Evolutionary conservation across 805 yeast genomes (phyloP).

Genomic region (Ogataea salicorniae): DNA sequence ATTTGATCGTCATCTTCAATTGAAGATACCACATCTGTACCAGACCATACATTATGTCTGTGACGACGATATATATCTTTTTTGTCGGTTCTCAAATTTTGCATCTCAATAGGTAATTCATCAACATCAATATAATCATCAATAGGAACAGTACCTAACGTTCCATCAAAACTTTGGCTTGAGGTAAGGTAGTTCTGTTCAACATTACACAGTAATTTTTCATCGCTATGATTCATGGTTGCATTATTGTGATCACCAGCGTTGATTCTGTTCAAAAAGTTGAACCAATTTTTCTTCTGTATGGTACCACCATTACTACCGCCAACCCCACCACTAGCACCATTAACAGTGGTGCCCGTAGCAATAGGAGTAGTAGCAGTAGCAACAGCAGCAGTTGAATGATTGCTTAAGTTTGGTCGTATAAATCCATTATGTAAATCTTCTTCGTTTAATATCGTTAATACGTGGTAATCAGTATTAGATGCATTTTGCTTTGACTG

Average conservation of each 20-base stretch:
- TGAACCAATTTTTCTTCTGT: slow-evolving; percentile 1
- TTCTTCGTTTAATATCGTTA: slow-evolving; percentile 18
- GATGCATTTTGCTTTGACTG: not conserved
- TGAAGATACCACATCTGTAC: not conserved
- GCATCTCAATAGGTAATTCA: slow-evolving; percentile 27
- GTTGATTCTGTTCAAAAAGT: not conserved
- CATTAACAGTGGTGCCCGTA: no score
- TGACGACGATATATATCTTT: not conserved
- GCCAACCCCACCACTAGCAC: no score
- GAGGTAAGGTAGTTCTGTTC: not conserved
- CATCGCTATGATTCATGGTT: not conserved
- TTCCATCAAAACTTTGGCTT: slow-evolving; percentile 1
- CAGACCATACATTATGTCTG: not conserved
- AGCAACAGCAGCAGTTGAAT: not conserved
- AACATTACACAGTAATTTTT: not conserved
- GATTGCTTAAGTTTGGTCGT: slow-evolving; percentile 2
- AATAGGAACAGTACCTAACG: slow-evolving; percentile 19
- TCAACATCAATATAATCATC: slow-evolving; percentile 27
- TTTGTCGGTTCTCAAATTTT: slow-evolving; percentile 5
- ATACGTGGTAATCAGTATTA: slow-evolving; percentile 3
- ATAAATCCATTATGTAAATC: slow-evolving; percentile 19
- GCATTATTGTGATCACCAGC: not conserved
- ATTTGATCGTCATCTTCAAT: slow-evolving; percentile 7
- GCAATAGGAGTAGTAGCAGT: not conserved
- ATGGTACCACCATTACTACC: no score